These are phyloP conservation scores for Backusella australiensis DNA, from an alignment of 192 early-diverging fungal species.

Conservation along the genomic window DNA sequence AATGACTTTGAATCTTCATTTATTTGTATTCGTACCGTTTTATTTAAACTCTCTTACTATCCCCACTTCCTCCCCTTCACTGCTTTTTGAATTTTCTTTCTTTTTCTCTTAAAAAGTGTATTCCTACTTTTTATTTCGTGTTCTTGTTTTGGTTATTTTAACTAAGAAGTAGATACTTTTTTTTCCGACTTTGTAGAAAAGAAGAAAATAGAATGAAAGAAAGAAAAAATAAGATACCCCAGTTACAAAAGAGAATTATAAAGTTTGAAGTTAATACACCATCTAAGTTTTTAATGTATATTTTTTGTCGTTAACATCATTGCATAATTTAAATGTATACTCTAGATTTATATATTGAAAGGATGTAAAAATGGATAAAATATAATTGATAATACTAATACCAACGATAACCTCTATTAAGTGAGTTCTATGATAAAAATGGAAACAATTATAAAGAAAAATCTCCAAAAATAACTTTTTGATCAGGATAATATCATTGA, in stretches of 20 bases:
- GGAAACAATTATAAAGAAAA: neutral
- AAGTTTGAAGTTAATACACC: neutral
- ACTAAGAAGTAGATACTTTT: too few species aligned
- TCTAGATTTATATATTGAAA: neutral
- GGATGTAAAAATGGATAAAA: too few species aligned
- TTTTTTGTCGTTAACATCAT: neutral
- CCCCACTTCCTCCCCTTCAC: too few species aligned
- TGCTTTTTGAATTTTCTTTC: too few species aligned
- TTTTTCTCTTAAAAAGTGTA: too few species aligned
- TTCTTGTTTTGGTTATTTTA: too few species aligned
- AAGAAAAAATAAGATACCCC: neutral
- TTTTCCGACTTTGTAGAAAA: neutral
- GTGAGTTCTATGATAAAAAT: neutral
- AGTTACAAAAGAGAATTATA: neutral
- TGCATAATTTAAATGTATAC: neutral
- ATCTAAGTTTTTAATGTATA: neutral
- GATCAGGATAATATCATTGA: neutral
- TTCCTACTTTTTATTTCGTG: too few species aligned
- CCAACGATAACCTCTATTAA: neutral
- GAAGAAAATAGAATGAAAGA: neutral
- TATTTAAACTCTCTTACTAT: too few species aligned
- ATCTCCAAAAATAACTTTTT: neutral
- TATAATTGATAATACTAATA: neutral
- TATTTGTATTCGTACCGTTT: too few species aligned
- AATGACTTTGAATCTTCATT: too few species aligned